Evolutionary conservation across 1,284 basidiomycete genomes (phyloP).

Genomic region (Pseudozyma hubeiensis): DNA sequence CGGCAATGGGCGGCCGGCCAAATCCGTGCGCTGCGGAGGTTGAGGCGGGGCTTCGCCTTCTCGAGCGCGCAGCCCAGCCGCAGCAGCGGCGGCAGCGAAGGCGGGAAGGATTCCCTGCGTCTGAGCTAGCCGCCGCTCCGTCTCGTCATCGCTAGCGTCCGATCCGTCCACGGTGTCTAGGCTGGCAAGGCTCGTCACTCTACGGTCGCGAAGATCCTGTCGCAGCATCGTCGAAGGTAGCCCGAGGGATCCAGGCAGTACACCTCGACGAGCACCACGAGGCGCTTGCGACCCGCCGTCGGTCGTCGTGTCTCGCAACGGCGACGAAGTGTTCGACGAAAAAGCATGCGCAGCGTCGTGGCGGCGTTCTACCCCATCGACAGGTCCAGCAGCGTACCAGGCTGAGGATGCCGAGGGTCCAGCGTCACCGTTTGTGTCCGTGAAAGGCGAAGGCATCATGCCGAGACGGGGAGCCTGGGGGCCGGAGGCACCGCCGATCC

Average conservation of each 20-base stretch:
- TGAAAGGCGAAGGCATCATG: constrained; percentile 34
- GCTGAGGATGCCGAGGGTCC: constrained; percentile 21
- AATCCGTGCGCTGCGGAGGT: constrained; percentile 53
- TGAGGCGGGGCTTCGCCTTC: constrained; percentile 33
- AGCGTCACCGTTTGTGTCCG: constrained; percentile 2
- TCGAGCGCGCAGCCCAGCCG: constrained; percentile 25
- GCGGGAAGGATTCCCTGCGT: constrained; percentile 40
- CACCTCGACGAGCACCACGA: constrained; percentile 24
- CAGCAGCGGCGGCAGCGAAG: constrained; percentile 36
- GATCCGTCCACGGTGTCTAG: constrained; percentile 54
- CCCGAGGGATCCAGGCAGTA: constrained; percentile 39
- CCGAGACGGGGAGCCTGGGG: constrained; percentile 31
- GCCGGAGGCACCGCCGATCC: constrained; percentile 11
- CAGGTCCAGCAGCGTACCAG: constrained; percentile 19
- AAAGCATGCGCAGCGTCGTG: constrained; percentile 1
- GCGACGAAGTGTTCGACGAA: constrained; percentile 18
- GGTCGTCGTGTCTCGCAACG: constrained; percentile 16
- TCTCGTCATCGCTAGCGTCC: constrained; percentile 60
- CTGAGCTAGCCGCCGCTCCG: constrained; percentile 46
- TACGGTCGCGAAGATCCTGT: constrained; percentile 46
- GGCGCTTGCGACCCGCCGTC: constrained; percentile 17
- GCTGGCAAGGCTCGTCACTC: constrained; percentile 57
- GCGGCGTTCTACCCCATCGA: background rate
- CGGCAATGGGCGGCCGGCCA: constrained; percentile 58
- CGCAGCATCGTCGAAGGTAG: constrained; percentile 44